Percentiles rank a stretch among this genome's conserved stretches.
These are phyloP conservation scores for Botrytis pseudocinerea DNA, from an alignment of 2,329 filamentous ascomycete genomes.

Conservation along the genomic window DNA sequence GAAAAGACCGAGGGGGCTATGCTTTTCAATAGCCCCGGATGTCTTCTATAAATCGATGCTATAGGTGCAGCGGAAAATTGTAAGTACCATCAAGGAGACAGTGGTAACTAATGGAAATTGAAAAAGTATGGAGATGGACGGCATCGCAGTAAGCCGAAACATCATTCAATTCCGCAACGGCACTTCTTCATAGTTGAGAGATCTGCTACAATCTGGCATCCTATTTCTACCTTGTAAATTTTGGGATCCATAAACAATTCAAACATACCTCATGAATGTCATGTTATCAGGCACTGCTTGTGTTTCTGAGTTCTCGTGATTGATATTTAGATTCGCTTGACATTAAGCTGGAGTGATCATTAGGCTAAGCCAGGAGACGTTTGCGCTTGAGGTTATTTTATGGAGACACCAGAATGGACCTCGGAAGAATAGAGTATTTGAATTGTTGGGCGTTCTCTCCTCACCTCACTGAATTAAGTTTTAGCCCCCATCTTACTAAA, in stretches of 20 bases:
- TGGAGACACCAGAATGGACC: background rate
- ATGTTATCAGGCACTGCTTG: background rate
- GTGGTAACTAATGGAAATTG: background rate
- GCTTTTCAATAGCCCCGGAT: background rate
- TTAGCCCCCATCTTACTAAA: background rate
- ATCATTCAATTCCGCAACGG: background rate
- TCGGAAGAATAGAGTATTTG: background rate
- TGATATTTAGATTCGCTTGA: background rate
- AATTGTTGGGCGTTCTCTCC: background rate
- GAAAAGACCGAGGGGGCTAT: background rate
- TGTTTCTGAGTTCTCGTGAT: background rate
- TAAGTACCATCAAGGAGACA: background rate
- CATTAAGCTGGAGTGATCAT: background rate
- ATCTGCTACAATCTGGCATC: background rate
- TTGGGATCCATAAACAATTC: background rate
- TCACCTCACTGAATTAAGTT: background rate
- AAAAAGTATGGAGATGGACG: background rate
- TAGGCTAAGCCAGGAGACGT: background rate
- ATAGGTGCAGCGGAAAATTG: background rate
- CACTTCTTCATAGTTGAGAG: background rate
- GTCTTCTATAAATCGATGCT: background rate
- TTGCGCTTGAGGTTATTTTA: background rate
- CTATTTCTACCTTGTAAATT: background rate
- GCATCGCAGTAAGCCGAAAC: background rate
- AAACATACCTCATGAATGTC: background rate